These are phyloP conservation scores for Dactylonectria estremocensis DNA, from an alignment of 2,329 filamentous ascomycete genomes.

Conservation along the genomic window DNA sequence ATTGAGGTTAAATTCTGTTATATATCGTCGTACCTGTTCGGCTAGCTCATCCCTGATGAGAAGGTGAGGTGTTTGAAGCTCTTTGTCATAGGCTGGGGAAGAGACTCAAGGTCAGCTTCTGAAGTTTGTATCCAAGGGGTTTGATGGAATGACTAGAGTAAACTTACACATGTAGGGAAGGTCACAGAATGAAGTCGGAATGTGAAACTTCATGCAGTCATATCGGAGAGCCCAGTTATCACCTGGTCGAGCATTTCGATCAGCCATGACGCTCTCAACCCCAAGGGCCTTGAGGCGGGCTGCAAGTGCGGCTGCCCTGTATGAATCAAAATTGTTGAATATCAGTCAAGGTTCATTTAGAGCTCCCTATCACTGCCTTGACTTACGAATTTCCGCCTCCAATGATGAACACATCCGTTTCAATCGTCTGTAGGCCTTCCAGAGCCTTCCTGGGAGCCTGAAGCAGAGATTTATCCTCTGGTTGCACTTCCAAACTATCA, in stretches of 20 bases:
- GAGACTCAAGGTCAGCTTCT: background rate
- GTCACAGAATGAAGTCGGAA: conserved; percentile 36
- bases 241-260: conserved; percentile 24
- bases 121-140: too few species aligned
- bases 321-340: background rate
- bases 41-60: conserved; percentile 36
- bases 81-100: conserved; percentile 28
- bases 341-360: background rate
- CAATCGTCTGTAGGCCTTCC: background rate
- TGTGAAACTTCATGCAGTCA: conserved; percentile 35
- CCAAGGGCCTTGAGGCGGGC: conserved; percentile 35
- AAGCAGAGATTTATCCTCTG: conserved; percentile 26
- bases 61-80: conserved; percentile 22
- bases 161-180: conserved; percentile 35
- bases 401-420: conserved; percentile 32
- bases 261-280: conserved; percentile 33
- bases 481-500: conserved; percentile 23
- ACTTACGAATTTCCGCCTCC: conserved; percentile 37
- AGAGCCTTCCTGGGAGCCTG: background rate
- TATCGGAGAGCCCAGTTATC: conserved; percentile 39
- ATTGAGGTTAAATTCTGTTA: conserved; percentile 30
- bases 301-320: conserved; percentile 22
- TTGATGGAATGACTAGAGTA: too few species aligned
- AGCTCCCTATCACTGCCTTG: background rate
- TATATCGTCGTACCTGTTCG: conserved; percentile 24